Evolutionary conservation across 2,329 filamentous ascomycete species (phyloP).

Genomic region (Zalaria obscura): DNA sequence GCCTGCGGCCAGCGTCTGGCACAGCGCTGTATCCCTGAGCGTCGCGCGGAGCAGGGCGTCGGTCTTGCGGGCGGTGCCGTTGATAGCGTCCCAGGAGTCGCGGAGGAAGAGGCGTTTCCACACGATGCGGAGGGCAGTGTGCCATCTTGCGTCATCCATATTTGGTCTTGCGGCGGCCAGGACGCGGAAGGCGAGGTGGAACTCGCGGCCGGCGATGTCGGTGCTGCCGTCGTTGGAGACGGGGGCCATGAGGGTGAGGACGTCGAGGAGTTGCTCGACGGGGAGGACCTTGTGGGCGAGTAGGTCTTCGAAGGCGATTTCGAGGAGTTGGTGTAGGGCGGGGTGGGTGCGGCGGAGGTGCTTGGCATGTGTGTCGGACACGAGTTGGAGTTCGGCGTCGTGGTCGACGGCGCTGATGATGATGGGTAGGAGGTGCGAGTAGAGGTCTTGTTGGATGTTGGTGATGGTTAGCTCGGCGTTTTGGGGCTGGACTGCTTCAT

Average conservation of each 20-base stretch:
- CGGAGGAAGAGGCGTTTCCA: slow-evolving; percentile 79
- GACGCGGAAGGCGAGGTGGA: slow-evolving; percentile 56
- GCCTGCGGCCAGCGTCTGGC: slow-evolving; percentile 38
- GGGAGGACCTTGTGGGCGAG: slow-evolving; percentile 56
- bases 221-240: slow-evolving; percentile 26
- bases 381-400: slow-evolving; percentile 61
- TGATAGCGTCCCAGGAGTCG: slow-evolving; percentile 73
- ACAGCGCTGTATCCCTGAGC: slow-evolving; percentile 26
- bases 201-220: slow-evolving; percentile 48
- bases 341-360: slow-evolving; percentile 32
- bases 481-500: slow-evolving; percentile 1
- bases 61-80: slow-evolving; percentile 60
- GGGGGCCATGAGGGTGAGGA: slow-evolving; percentile 67
- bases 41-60: slow-evolving; percentile 52
- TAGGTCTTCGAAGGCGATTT: slow-evolving; percentile 54
- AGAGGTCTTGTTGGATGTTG: slow-evolving; percentile 66
- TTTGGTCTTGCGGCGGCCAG: slow-evolving; percentile 38
- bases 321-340: slow-evolving; percentile 57
- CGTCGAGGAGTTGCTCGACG: slow-evolving; percentile 48
- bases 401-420: slow-evolving; percentile 64
- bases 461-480: slow-evolving; percentile 53
- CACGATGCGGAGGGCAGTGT: slow-evolving; percentile 47
- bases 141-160: slow-evolving; percentile 38
- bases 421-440: slow-evolving; percentile 53
- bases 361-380: slow-evolving; percentile 17